Evolutionary conservation across 2,329 filamentous ascomycete genomes (phyloP).

Genomic region (Periconia digitata): DNA sequence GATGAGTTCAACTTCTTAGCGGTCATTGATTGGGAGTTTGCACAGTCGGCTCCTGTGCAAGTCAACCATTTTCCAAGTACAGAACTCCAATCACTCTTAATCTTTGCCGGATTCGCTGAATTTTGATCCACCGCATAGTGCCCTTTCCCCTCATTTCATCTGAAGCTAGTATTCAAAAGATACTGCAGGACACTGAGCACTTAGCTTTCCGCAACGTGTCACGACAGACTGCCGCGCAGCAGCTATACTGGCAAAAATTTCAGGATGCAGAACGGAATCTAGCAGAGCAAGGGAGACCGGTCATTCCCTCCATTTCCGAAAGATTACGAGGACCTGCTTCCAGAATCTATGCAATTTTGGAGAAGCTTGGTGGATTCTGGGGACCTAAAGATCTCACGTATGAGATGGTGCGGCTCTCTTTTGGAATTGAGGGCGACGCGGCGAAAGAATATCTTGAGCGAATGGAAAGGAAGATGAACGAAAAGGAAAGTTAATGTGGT

Average conservation of each 20-base stretch:
- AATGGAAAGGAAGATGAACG: slow-evolving; percentile 2
- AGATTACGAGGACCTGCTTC: not conserved
- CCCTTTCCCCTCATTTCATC: slow-evolving; percentile 27
- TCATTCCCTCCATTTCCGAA: slow-evolving; percentile 2
- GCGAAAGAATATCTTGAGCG: slow-evolving; percentile 1
- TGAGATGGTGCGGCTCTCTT: slow-evolving; percentile 3
- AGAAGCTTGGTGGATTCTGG: slow-evolving; percentile 1
- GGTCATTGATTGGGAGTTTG: slow-evolving; percentile 39
- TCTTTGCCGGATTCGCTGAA: not conserved
- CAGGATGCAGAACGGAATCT: slow-evolving; percentile 3
- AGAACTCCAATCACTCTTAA: not conserved
- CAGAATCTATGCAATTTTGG: slow-evolving; percentile 4
- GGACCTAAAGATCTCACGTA: not conserved
- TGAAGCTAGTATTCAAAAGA: slow-evolving; percentile 14
- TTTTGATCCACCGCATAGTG: slow-evolving; percentile 28
- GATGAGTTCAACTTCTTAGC: slow-evolving; percentile 33
- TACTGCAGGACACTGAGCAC: not conserved
- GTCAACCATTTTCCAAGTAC: slow-evolving; percentile 15
- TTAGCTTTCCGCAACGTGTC: not conserved
- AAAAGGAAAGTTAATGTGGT: slow-evolving; percentile 62
- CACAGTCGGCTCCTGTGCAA: slow-evolving; percentile 33
- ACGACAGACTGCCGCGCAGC: not conserved
- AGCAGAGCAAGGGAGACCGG: slow-evolving; percentile 1
- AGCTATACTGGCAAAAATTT: slow-evolving; percentile 2
- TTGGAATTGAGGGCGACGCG: not conserved